Base-by-base conservation (phyloP, 2,329 filamentous ascomycete species). In the Calonectria hongkongensis region DNA sequence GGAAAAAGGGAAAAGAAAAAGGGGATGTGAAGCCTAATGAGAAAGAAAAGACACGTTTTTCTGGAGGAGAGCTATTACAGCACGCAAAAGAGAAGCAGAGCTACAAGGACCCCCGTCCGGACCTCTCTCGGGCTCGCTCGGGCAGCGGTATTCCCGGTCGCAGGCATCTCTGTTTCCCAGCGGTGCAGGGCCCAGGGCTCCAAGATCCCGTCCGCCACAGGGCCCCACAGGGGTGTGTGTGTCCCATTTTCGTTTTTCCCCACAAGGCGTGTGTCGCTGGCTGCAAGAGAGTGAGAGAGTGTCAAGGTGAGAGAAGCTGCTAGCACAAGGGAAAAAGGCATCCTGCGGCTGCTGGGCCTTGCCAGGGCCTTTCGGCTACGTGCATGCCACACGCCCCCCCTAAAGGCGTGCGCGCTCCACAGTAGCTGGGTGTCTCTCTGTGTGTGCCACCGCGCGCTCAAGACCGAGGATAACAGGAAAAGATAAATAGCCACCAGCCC, bases 401-500 rank as follows among this genome's bases (percentile, higher is more conserved):
- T 12, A 5, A 8, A 39, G 33, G 43, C 43, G 43, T 45, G 43
- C 45, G 45, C 30, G 45, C 30, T 39, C 54, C 54, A 58, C 54
- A 25, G 30, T 75, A 68, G 75, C 73, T 21, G 65, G 62, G 69
- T 43, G 58, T 39, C 68, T 56, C 21, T 36, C 56, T 6, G 12
- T 33, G 62, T 33, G 33, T 39, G 72, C 70, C 67, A 56, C 33
- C 10, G 50, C 18, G 25, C 28, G 25, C 28, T 30, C 51, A 68
- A 41, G 63, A 64, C 70, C 69, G 39, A 69, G 60, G 70, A 50
- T 70, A 36, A 30, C 50, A 58, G 56, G 39, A 72, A 58, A 54
- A 66, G 72, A 79, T 79, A 79, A 79, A 79, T 79, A 79, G 66
- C 71, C 78, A 77, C 43, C 68, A 25, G 54, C 28, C 58, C 58